Evolutionary conservation across 306 rosid genomes (phyloP).

Genomic region (Prunus davidiana): DNA sequence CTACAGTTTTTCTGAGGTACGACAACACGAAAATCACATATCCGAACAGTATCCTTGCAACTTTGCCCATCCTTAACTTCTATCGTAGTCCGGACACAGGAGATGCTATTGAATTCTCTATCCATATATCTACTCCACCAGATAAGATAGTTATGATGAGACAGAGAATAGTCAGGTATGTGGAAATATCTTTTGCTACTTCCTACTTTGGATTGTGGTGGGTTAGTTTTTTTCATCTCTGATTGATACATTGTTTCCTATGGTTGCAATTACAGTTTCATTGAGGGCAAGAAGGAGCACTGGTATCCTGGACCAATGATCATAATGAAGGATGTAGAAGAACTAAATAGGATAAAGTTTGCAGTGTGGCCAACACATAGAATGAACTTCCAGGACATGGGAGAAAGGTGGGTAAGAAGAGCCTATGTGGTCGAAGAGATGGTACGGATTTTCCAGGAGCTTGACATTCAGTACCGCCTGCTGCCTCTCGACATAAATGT

Average conservation of each 20-base stretch:
- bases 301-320: conserved; percentile 71
- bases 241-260: background rate
- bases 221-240: background rate
- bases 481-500: conserved; percentile 63
- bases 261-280: conserved; percentile 49
- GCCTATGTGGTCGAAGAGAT: conserved; percentile 71
- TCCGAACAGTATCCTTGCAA: conserved; percentile 77
- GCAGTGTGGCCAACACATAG: conserved; percentile 73
- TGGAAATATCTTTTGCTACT: background rate
- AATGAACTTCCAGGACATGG: conserved; percentile 85
- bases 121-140: conserved; percentile 71
- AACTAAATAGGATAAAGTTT: conserved; percentile 44
- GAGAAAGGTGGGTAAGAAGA: conserved; percentile 69
- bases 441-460: conserved; percentile 63
- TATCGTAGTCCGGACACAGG: conserved; percentile 96
- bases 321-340: conserved; percentile 57
- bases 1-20: conserved; percentile 72
- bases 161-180: conserved; percentile 66
- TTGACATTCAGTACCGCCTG: conserved; percentile 73
- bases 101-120: conserved; percentile 65
- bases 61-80: conserved; percentile 63
- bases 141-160: conserved; percentile 60
- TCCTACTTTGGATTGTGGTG: background rate
- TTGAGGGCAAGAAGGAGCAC: conserved; percentile 81
- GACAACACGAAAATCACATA: conserved; percentile 58